A percentile compares a stretch with the other conserved stretches of the same genome.
phyloP scores from a whole-genome alignment of 2,329 filamentous ascomycete genomes.

The Botrytis sinoallii region DNA sequence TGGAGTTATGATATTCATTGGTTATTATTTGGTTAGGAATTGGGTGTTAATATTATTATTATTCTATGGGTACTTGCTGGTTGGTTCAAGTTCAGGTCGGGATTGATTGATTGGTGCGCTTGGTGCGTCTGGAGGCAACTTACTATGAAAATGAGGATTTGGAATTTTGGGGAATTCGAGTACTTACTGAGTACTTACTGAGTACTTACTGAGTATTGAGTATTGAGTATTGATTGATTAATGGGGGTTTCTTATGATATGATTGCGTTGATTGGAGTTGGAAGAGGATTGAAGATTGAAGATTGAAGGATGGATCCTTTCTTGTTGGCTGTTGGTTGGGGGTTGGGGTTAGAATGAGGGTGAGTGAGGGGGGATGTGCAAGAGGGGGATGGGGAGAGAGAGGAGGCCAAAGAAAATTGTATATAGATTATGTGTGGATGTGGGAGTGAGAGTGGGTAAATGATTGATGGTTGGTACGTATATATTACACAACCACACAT shows the following conservation, averaged over 20 bases:
- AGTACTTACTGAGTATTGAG: background rate
- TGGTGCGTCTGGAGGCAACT: background rate
- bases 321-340: background rate
- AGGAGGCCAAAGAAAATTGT: background rate
- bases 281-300: background rate
- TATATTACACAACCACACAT: background rate
- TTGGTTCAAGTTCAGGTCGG: background rate
- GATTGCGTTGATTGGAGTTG: background rate
- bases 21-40: background rate
- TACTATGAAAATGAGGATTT: background rate
- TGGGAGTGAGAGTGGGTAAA: background rate
- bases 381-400: background rate
- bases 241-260: background rate
- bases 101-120: background rate
- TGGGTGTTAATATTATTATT: background rate
- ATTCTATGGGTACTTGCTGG: background rate
- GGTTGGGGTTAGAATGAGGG: background rate
- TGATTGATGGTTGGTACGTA: background rate
- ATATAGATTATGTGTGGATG: background rate
- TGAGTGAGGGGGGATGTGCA: background rate
- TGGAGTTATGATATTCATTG: constrained; percentile 11
- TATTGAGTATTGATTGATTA: background rate
- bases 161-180: background rate
- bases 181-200: background rate
- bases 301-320: background rate